Base-by-base conservation (phyloP, 495 filamentous ascomycete genomes). In the Penicillium daleae region DNA sequence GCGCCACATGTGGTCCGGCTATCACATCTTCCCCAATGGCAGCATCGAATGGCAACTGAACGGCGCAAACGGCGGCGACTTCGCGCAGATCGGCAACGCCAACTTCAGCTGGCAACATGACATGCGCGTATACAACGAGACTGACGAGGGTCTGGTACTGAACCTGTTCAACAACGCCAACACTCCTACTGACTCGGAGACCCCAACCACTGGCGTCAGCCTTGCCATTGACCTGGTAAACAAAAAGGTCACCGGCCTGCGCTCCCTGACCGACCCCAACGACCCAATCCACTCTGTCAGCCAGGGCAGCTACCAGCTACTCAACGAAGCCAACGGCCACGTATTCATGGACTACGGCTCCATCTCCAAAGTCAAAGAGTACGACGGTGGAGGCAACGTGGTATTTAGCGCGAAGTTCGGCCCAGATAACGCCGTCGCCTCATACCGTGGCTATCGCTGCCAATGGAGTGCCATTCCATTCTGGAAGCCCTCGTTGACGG, bases 291-390 rank as follows among this genome's bases (percentile, higher is more conserved):
- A 73, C 59, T 71, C 73, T 17, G 73, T 75, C 50, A 82, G 77
- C 52, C 80, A 84, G 65, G 85, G 85, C 22, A 79, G 76, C 52
- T 77, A 74, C 35, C 76, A 84, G 61, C 67, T 78, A 3, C 69
- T 85, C 26, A 67, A 62, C 53, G 62, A 68, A 31, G 57, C 61
- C 2, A 72, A 76, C 55, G 73, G 72, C 12, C 80, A 84, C 62
- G 74, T 74, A 9, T 60, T 85, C 39, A 54, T 83, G 65, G 79
- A 68, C 48, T 87, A 81, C 66, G 85, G 84, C 0, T 76, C 76
- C 32, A 79, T 80, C 51, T 67, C 82, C 24, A 75, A 79, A 4
- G 59, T 86, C 22, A 82, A 83, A 17, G 85, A 86, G 59, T 82
- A 73, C 56, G 72, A 75, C 49, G 70, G 58, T 31, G 59, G 70